Percentiles rank a stretch among this genome's conserved stretches.
phyloP scores from a whole-genome alignment of 1,284 basidiomycete genomes.

The Schizophyllum amplum region DNA sequence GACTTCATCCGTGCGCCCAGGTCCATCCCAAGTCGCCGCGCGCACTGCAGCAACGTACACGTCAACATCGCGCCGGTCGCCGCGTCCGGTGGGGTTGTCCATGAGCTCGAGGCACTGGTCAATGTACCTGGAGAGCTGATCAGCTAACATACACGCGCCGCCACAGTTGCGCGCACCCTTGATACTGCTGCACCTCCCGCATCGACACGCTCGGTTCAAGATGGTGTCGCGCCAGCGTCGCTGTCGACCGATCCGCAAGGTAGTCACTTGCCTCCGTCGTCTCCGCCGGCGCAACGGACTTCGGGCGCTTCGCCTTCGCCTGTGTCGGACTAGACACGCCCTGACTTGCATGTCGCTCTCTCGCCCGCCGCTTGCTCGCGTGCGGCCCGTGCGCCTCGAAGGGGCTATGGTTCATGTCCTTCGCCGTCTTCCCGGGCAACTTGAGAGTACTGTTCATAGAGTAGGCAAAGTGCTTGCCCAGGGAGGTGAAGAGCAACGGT shows the following conservation, averaged over 20 bases:
- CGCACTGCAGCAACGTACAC: slow-evolving; percentile 49
- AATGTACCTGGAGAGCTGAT: slow-evolving; percentile 44
- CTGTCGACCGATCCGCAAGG: slow-evolving; percentile 35
- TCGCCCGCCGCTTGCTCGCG: slow-evolving; percentile 29
- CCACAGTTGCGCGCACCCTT: slow-evolving; percentile 40
- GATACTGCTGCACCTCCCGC: slow-evolving; percentile 71
- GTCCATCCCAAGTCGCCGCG: slow-evolving; percentile 33
- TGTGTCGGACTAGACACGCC: slow-evolving; percentile 21
- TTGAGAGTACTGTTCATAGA: slow-evolving; percentile 83
- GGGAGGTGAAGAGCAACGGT: slow-evolving; percentile 72
- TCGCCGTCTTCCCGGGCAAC: slow-evolving; percentile 72
- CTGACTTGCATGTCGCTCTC: slow-evolving; percentile 34
- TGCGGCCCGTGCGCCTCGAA: slow-evolving; percentile 52
- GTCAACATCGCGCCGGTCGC: slow-evolving; percentile 46
- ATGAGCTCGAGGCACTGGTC: slow-evolving; percentile 62
- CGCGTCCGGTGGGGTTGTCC: slow-evolving; percentile 40
- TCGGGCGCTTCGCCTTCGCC: slow-evolving; percentile 25
- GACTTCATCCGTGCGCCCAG: slow-evolving; percentile 30
- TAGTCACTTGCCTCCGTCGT: not conserved
- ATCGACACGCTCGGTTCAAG: slow-evolving; percentile 61
- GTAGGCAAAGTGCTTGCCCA: slow-evolving; percentile 81
- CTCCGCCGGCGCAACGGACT: slow-evolving; percentile 29
- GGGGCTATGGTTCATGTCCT: slow-evolving; percentile 62
- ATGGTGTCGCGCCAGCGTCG: slow-evolving; percentile 50
- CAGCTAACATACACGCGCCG: slow-evolving; percentile 1